phyloP scores from a whole-genome alignment of 176 grass and related monocot species.

The Ampelocalamus luodianensis region DNA sequence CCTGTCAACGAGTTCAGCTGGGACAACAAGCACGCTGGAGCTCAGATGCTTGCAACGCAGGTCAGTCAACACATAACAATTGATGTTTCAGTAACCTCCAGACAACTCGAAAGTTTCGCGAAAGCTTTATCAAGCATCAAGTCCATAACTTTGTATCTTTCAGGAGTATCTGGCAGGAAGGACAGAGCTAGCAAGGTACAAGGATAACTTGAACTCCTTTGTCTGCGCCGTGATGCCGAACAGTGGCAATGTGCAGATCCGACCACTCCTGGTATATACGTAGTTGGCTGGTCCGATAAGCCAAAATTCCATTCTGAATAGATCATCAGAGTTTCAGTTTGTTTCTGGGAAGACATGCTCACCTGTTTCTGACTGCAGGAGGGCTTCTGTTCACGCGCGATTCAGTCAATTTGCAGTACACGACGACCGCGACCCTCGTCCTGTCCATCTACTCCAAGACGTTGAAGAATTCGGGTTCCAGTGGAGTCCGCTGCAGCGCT shows the following conservation, averaged over 20 bases:
- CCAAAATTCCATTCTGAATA: neutral
- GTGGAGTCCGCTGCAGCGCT: constrained; percentile 49
- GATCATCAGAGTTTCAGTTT: neutral
- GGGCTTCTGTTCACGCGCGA: constrained; percentile 61
- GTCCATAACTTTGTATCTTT: neutral
- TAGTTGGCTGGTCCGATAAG: neutral
- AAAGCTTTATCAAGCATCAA: neutral
- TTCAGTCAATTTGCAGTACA: constrained; percentile 62
- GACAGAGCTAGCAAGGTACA: constrained; percentile 58
- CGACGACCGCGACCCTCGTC: constrained; percentile 28
- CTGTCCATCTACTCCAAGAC: constrained; percentile 60
- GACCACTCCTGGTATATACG: constrained; percentile 52
- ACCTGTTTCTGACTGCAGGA: constrained; percentile 30
- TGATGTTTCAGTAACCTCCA: neutral
- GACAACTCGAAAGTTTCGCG: neutral
- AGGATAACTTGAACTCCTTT: constrained; percentile 55
- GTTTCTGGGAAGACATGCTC: neutral
- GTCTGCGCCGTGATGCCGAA: constrained; percentile 63
- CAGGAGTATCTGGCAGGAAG: constrained; percentile 65
- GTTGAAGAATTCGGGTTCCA: constrained; percentile 8
- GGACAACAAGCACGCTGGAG: constrained; percentile 65
- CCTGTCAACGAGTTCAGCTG: constrained; percentile 55
- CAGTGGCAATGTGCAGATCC: constrained; percentile 55
- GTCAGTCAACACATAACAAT: neutral
- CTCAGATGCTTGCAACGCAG: constrained; percentile 64